These are phyloP conservation scores for Exophiala dermatitidis DNA, from an alignment of 2,329 filamentous ascomycete species.

Conservation along the genomic window DNA sequence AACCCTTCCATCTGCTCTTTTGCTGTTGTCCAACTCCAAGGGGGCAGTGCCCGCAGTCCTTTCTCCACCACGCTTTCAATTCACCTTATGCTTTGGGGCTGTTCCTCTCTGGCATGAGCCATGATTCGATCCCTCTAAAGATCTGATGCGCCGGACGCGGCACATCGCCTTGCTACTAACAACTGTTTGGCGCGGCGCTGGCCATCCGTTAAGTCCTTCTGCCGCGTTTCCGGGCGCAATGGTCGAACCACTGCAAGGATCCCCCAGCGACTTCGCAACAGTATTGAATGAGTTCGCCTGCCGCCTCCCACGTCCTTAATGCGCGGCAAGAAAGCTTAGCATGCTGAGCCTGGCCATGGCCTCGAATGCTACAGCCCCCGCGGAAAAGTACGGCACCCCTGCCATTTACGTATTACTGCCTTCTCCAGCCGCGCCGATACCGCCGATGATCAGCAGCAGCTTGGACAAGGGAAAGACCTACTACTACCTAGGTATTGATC, in stretches of 20 bases:
- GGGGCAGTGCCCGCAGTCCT: not conserved
- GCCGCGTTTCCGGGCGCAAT: not conserved
- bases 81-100: not conserved
- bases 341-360: not conserved
- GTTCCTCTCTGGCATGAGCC: not conserved
- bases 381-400: too few relatives aligned
- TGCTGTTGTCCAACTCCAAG: not conserved
- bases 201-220: not conserved
- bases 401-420: too few relatives aligned
- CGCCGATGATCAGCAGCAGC: too few relatives aligned
- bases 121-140: slow-evolving; percentile 2
- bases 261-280: not conserved
- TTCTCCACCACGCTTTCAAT: not conserved
- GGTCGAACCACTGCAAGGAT: not conserved
- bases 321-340: slow-evolving; percentile 10
- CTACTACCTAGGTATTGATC: too few relatives aligned
- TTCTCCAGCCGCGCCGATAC: too few relatives aligned
- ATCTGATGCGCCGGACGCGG: not conserved
- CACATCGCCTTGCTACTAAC: not conserved
- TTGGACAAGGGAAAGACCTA: too few relatives aligned
- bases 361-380: too few relatives aligned
- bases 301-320: not conserved
- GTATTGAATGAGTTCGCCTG: not conserved
- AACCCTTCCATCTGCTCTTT: not conserved
- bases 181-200: not conserved